A percentile compares a stretch with the other conserved stretches of the same genome.
Evolutionary conservation across 2,329 filamentous ascomycete species (phyloP).

Genomic region (Fusarium sororula): DNA sequence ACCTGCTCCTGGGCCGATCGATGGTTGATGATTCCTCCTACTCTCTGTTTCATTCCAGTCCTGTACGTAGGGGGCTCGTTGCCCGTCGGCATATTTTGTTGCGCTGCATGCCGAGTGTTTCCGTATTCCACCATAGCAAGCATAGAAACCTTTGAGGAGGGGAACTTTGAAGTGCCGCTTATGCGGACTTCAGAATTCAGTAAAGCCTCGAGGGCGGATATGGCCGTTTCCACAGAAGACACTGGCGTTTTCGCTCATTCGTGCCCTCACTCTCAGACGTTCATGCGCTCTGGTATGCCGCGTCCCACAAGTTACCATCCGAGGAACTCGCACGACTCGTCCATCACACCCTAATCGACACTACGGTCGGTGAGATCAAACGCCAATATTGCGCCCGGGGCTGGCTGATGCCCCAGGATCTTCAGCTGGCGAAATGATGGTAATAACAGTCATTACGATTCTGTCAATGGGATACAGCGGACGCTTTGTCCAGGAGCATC

Average conservation of each 20-base stretch:
- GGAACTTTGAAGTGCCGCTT: conserved; percentile 38
- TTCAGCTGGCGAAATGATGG: conserved; percentile 36
- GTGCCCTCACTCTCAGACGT: conserved; percentile 28
- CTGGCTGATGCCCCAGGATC: conserved; percentile 36
- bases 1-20: conserved; percentile 24
- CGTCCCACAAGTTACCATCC: conserved; percentile 12
- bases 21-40: conserved; percentile 30
- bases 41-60: conserved; percentile 25
- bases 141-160: conserved; percentile 7
- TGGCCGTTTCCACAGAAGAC: conserved; percentile 34
- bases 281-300: conserved; percentile 29
- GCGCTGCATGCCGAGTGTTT: conserved; percentile 19
- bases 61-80: background rate
- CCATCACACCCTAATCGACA: conserved; percentile 29
- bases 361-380: conserved; percentile 29
- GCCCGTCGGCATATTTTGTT: conserved; percentile 16
- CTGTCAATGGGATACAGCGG: conserved; percentile 35
- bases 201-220: conserved; percentile 31
- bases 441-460: conserved; percentile 29
- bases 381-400: conserved; percentile 13
- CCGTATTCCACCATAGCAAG: conserved; percentile 26
- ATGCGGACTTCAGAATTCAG: conserved; percentile 44
- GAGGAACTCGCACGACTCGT: conserved; percentile 24
- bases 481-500: conserved; percentile 30
- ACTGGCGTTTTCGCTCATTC: conserved; percentile 35